A percentile compares a stretch with the other conserved stretches of the same genome.
Conservation (phyloP, 768 basidiomycete species). For the Melanogaster broomeanus region DNA sequence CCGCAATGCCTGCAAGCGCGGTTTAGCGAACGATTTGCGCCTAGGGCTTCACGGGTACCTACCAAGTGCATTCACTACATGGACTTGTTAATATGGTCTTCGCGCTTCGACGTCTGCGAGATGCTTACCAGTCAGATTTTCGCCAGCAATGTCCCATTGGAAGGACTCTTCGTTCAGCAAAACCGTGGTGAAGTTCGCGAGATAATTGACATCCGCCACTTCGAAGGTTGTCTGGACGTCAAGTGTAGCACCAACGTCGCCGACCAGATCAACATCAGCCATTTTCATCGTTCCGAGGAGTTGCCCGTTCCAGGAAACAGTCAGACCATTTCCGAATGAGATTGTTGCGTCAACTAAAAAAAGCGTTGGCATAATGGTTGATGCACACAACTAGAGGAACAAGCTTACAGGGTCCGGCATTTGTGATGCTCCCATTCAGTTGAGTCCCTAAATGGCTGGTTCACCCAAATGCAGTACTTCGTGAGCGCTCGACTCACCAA, state of each 20-base stretch:
- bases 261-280: slow-evolving; percentile 55
- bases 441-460: slow-evolving; percentile 40
- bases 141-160: slow-evolving; percentile 66
- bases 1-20: slow-evolving; percentile 48
- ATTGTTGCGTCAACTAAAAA: slow-evolving; percentile 65
- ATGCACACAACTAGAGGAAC: neutral
- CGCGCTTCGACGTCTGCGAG: neutral
- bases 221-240: slow-evolving; percentile 55
- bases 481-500: slow-evolving; percentile 40
- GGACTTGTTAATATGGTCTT: slow-evolving; percentile 8
- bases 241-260: slow-evolving; percentile 65
- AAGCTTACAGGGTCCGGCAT: slow-evolving; percentile 70
- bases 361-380: slow-evolving; percentile 6
- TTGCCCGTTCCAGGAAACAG: slow-evolving; percentile 59
- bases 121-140: slow-evolving; percentile 58
- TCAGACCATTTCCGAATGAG: slow-evolving; percentile 61
- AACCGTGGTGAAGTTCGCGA: slow-evolving; percentile 66
- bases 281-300: slow-evolving; percentile 61
- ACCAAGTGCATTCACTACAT: slow-evolving; percentile 60
- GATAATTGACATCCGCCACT: slow-evolving; percentile 54
- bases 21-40: neutral
- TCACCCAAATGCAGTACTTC: slow-evolving; percentile 4
- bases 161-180: slow-evolving; percentile 67
- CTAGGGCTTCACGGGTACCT: slow-evolving; percentile 8
- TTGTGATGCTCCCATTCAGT: slow-evolving; percentile 63